Evolutionary conservation across 495 filamentous ascomycete species (phyloP).

Genomic region (Podospora sp.): DNA sequence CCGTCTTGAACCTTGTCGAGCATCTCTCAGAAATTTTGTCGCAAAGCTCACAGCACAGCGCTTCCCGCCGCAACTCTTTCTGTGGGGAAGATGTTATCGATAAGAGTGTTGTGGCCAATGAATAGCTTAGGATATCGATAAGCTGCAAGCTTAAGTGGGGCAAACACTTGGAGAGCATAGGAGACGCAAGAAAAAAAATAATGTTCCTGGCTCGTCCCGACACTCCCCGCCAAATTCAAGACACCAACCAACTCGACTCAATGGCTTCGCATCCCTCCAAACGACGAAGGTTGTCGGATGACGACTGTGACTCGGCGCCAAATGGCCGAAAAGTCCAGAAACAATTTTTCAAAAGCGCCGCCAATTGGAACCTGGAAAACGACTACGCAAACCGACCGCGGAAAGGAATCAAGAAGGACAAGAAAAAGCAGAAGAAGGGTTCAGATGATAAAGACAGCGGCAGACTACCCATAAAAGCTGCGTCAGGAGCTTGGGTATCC

Average conservation of each 20-base stretch:
- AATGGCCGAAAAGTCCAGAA: constrained; percentile 43
- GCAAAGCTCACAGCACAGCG: constrained; percentile 1
- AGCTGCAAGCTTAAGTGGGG: constrained; percentile 11
- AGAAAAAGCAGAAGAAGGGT: constrained; percentile 65
- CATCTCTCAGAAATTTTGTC: constrained; percentile 7
- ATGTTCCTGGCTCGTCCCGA: background rate
- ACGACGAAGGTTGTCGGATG: constrained; percentile 48
- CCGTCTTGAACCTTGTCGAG: background rate
- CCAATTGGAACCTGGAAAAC: constrained; percentile 84
- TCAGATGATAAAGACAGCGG: constrained; percentile 15
- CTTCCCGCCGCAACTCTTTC: constrained; percentile 1
- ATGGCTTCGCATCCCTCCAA: constrained; percentile 50
- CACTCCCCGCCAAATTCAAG: constrained; percentile 15
- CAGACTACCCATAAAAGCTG: constrained; percentile 81
- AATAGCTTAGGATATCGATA: background rate
- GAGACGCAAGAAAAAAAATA: constrained; percentile 28
- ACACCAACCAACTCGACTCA: background rate
- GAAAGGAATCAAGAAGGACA: constrained; percentile 72
- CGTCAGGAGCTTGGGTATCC: constrained; percentile 67
- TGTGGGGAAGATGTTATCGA: constrained; percentile 13
- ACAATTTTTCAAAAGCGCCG: constrained; percentile 49
- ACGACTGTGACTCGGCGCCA: constrained; percentile 25
- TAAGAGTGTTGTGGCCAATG: background rate
- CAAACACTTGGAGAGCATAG: background rate
- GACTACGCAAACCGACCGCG: constrained; percentile 81